Evolutionary conservation across 2,329 filamentous ascomycete genomes (phyloP).

Genomic region (Aspergillus sp.): DNA sequence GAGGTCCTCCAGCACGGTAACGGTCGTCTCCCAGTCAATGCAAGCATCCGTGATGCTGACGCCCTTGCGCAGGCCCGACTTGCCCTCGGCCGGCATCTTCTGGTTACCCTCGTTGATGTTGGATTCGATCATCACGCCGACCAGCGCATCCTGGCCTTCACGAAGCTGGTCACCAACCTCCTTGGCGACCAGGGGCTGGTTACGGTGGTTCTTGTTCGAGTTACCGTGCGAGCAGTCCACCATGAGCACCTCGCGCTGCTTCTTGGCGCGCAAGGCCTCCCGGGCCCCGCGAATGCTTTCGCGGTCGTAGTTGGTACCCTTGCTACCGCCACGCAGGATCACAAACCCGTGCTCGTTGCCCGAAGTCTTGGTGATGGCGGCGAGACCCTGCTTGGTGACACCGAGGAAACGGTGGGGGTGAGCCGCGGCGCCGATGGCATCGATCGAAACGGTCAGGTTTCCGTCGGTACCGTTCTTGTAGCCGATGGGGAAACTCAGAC

Average conservation of each 20-base stretch:
- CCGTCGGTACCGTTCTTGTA: conserved; percentile 99
- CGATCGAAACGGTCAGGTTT: conserved; percentile 84
- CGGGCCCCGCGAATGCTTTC: conserved; percentile 77
- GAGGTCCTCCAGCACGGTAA: conserved; percentile 77
- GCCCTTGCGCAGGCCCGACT: conserved; percentile 75
- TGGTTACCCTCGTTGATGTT: conserved; percentile 91
- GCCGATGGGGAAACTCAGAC: conserved; percentile 93
- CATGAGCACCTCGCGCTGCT: conserved; percentile 88
- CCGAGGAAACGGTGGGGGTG: conserved; percentile 90
- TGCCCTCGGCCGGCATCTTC: conserved; percentile 83
- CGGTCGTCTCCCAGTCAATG: conserved; percentile 87
- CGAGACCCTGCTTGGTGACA: conserved; percentile 95
- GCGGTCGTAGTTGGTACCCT: conserved; percentile 90
- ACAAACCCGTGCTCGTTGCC: conserved; percentile 98
- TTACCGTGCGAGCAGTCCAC: conserved; percentile 98
- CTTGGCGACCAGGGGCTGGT: conserved; percentile 91
- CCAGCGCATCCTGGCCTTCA: conserved; percentile 80
- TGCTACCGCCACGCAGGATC: conserved; percentile 86
- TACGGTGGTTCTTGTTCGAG: conserved; percentile 95
- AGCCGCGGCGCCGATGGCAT: conserved; percentile 77
- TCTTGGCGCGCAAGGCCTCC: conserved; percentile 77
- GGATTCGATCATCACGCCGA: conserved; percentile 98
- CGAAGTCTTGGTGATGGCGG: conserved; percentile 87
- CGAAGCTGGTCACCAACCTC: conserved; percentile 80
- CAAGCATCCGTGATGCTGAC: conserved; percentile 96